These are phyloP conservation scores for Singerocomus inundabilis DNA, from an alignment of 1,284 basidiomycete species.

Conservation along the genomic window DNA sequence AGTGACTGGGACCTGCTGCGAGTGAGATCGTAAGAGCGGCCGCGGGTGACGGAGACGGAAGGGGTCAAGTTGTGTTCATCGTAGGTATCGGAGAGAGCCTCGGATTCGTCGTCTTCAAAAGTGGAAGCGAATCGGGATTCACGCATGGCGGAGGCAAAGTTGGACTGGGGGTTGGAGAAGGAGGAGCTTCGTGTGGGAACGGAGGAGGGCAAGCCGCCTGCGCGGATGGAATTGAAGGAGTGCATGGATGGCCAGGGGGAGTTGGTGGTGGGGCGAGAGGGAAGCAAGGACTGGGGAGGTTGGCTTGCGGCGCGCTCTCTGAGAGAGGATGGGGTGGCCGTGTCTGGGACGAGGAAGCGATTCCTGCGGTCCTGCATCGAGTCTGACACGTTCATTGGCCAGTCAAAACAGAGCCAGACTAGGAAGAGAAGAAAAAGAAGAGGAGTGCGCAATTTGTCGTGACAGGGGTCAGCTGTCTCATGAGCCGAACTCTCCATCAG, in stretches of 20 bases:
- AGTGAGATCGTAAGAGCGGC: slow-evolving; percentile 60
- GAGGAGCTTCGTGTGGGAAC: slow-evolving; percentile 64
- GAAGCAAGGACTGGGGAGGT: slow-evolving; percentile 52
- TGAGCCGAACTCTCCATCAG: slow-evolving; percentile 2
- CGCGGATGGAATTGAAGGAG: slow-evolving; percentile 36
- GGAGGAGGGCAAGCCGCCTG: slow-evolving; percentile 36
- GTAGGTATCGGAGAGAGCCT: slow-evolving; percentile 52
- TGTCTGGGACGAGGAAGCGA: slow-evolving; percentile 47
- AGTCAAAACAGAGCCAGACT: too few relatives aligned
- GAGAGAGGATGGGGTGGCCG: slow-evolving; percentile 6
- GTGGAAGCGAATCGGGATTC: slow-evolving; percentile 62
- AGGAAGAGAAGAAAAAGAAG: too few relatives aligned
- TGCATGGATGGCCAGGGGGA: slow-evolving; percentile 44
- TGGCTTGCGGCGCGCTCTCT: slow-evolving; percentile 67
- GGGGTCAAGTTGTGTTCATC: slow-evolving; percentile 52
- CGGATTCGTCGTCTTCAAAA: slow-evolving; percentile 73
- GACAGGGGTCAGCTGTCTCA: slow-evolving; percentile 18
- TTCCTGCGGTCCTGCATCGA: slow-evolving; percentile 40
- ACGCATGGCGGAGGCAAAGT: slow-evolving; percentile 61
- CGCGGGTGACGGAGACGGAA: slow-evolving; percentile 40
- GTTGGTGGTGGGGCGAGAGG: slow-evolving; percentile 46
- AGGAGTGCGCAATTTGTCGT: slow-evolving; percentile 19
- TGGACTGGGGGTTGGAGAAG: slow-evolving; percentile 55
- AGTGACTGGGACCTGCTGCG: slow-evolving; percentile 76
- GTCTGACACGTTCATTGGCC: too few relatives aligned